Evolutionary conservation across 768 basidiomycete species (phyloP).

Genomic region (Inosperma sp.): DNA sequence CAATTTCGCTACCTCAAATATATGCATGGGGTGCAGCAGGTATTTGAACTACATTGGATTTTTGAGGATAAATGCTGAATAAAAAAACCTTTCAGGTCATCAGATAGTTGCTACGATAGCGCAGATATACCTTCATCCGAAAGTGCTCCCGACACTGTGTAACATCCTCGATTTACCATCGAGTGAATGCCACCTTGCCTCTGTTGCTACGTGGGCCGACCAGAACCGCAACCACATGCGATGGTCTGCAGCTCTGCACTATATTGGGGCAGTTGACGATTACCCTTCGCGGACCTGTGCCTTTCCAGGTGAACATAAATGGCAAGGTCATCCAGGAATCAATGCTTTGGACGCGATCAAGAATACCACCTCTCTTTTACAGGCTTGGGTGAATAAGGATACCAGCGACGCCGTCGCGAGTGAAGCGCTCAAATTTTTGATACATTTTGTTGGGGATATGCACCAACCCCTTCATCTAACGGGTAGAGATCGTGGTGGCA

Average conservation of each 20-base stretch:
- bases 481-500: constrained; percentile 84
- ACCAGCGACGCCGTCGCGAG: constrained; percentile 41
- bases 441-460: constrained; percentile 92
- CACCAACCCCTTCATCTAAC: constrained; percentile 93
- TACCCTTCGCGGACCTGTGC: constrained; percentile 70
- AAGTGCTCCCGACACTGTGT: constrained; percentile 61
- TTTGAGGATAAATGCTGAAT: not conserved
- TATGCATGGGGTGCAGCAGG: constrained; percentile 43
- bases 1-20: constrained; percentile 10
- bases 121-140: constrained; percentile 82
- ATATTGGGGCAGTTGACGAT: constrained; percentile 70
- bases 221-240: constrained; percentile 54
- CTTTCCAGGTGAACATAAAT: constrained; percentile 74
- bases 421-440: constrained; percentile 86
- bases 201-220: constrained; percentile 90
- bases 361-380: constrained; percentile 67
- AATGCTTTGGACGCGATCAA: constrained; percentile 78
- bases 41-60: constrained; percentile 14
- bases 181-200: constrained; percentile 65
- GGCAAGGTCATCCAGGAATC: constrained; percentile 47
- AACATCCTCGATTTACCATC: constrained; percentile 54
- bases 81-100: constrained; percentile 51
- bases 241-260: constrained; percentile 75
- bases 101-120: constrained; percentile 94
- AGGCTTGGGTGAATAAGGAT: constrained; percentile 40